Conservation (phyloP, 2,329 filamentous ascomycete species). For the Diaporthe longicolla region DNA sequence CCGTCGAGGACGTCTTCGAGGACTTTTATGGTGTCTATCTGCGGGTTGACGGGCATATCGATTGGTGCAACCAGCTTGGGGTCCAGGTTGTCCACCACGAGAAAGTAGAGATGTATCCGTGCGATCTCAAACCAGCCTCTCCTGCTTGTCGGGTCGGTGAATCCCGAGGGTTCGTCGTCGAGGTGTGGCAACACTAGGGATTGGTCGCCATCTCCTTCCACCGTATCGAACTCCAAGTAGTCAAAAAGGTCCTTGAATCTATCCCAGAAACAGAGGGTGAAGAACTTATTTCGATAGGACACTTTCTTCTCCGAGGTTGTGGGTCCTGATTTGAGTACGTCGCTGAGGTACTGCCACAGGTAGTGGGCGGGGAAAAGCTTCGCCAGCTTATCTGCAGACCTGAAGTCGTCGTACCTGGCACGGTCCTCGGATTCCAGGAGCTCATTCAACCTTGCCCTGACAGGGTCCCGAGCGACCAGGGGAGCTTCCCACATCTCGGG, state of each 20-base stretch:
- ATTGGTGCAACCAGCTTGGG: conserved; percentile 27
- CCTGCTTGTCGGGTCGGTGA: conserved; percentile 26
- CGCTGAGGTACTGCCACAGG: conserved; percentile 40
- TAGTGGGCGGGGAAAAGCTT: conserved; percentile 41
- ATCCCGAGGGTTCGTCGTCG: background rate
- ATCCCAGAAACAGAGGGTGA: conserved; percentile 38
- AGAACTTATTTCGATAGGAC: conserved; percentile 42
- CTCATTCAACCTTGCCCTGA: conserved; percentile 55
- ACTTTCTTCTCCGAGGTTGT: conserved; percentile 34
- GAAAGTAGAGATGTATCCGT: conserved; percentile 39
- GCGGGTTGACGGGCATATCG: conserved; percentile 29
- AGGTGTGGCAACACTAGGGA: conserved; percentile 38
- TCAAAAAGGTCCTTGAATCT: conserved; percentile 33
- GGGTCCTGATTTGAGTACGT: conserved; percentile 34
- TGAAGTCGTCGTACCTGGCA: conserved; percentile 60
- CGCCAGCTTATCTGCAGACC: conserved; percentile 46
- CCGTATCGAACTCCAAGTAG: conserved; percentile 33
- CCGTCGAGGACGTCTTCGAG: conserved; percentile 31
- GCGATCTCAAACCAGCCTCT: conserved; percentile 40
- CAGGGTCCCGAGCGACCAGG: conserved; percentile 62
- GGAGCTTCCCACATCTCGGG: conserved; percentile 57
- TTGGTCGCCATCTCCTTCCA: conserved; percentile 29
- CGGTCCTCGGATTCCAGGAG: conserved; percentile 61
- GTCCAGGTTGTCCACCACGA: conserved; percentile 36
- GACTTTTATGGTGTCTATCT: conserved; percentile 24